These are phyloP conservation scores for Cucurbita argyrosperma DNA, from an alignment of 306 rosid genomes.

Conservation along the genomic window DNA sequence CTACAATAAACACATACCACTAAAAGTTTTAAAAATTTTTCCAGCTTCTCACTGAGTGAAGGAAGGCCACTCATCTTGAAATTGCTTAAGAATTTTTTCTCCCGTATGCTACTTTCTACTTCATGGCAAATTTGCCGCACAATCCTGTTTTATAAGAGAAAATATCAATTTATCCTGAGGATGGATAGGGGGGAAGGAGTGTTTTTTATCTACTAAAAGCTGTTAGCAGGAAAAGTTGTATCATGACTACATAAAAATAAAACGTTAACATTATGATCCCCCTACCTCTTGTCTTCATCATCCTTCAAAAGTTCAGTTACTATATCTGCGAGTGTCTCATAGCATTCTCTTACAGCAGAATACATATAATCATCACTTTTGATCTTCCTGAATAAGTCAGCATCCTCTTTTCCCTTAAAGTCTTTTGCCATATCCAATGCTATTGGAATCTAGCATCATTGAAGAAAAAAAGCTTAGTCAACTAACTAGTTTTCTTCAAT, in stretches of 20 bases:
- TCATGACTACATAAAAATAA: background rate
- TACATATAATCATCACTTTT: slow-evolving; percentile 57
- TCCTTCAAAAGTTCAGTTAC: slow-evolving; percentile 35
- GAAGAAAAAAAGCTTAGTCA: slow-evolving; percentile 2
- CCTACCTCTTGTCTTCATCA: slow-evolving; percentile 50
- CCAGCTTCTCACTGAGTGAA: slow-evolving; percentile 70
- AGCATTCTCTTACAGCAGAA: slow-evolving; percentile 86
- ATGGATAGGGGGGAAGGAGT: background rate
- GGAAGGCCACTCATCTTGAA: slow-evolving; percentile 77
- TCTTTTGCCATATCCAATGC: slow-evolving; percentile 98
- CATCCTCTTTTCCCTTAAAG: slow-evolving; percentile 59
- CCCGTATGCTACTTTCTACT: slow-evolving; percentile 24
- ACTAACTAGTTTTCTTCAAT: background rate
- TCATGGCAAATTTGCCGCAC: slow-evolving; percentile 21
- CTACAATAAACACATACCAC: slow-evolving; percentile 22
- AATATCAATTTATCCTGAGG: background rate
- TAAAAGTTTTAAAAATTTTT: slow-evolving; percentile 59
- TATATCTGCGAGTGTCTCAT: slow-evolving; percentile 62
- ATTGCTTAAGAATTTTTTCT: slow-evolving; percentile 24
- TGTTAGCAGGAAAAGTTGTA: background rate
- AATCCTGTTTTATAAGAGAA: slow-evolving; percentile 35
- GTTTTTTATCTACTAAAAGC: background rate
- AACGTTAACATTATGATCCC: slow-evolving; percentile 1
- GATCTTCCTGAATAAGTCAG: slow-evolving; percentile 63
- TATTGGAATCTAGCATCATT: slow-evolving; percentile 71